A percentile compares a stretch with the other conserved stretches of the same genome.
These are phyloP conservation scores for Darksidea phi DNA, from an alignment of 495 filamentous ascomycete genomes.

Conservation along the genomic window DNA sequence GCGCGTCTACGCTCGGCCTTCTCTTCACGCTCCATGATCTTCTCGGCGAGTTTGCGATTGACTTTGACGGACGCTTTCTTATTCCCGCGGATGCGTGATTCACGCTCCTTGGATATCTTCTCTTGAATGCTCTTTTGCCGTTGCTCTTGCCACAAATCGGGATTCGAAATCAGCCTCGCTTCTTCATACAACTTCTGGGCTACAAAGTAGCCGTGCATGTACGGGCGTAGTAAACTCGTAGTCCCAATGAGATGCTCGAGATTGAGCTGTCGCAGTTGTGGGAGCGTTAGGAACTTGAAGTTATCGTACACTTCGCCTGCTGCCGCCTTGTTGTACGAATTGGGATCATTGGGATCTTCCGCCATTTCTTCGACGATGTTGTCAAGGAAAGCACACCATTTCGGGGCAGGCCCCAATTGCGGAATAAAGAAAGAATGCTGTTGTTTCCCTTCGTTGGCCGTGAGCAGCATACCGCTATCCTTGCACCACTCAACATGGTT, in stretches of 20 bases:
- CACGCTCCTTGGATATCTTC: slow-evolving; percentile 91
- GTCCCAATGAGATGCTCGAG: slow-evolving; percentile 84
- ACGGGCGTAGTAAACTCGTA: slow-evolving; percentile 81
- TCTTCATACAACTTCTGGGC: slow-evolving; percentile 90
- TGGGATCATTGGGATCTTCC: slow-evolving; percentile 69
- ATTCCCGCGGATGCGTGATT: slow-evolving; percentile 84
- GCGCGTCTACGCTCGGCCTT: slow-evolving; percentile 69
- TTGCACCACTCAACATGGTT: slow-evolving; percentile 87
- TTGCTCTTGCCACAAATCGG: slow-evolving; percentile 87
- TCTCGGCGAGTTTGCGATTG: slow-evolving; percentile 81
- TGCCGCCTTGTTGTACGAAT: slow-evolving; percentile 50
- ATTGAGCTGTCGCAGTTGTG: slow-evolving; percentile 76
- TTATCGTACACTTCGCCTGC: slow-evolving; percentile 88
- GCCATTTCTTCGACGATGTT: slow-evolving; percentile 99
- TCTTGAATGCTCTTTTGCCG: slow-evolving; percentile 81
- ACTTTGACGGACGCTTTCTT: slow-evolving; percentile 91
- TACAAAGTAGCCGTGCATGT: slow-evolving; percentile 99
- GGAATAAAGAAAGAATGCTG: slow-evolving; percentile 97
- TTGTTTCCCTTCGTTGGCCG: slow-evolving; percentile 89
- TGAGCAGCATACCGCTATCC: slow-evolving; percentile 86
- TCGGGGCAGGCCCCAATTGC: slow-evolving; percentile 85
- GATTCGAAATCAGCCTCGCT: slow-evolving; percentile 86
- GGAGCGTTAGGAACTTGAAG: slow-evolving; percentile 91
- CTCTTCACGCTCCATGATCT: slow-evolving; percentile 74
- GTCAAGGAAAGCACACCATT: slow-evolving; percentile 95